These are phyloP conservation scores for Alternaria burnsii DNA, from an alignment of 2,329 filamentous ascomycete species.

Conservation along the genomic window DNA sequence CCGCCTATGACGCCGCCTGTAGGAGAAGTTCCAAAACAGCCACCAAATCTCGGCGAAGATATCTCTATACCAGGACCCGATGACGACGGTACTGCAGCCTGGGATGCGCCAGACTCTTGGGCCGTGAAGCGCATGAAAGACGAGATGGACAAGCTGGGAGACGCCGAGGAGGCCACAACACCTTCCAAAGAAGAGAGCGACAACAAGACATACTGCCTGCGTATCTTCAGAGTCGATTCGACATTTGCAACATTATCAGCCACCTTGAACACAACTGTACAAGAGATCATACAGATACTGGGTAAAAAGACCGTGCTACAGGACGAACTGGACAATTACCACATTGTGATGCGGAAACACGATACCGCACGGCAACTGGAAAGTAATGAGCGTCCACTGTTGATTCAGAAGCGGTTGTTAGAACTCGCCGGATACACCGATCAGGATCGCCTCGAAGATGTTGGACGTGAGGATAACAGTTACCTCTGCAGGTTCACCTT, in stretches of 20 bases:
- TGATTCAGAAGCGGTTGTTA: constrained; percentile 89
- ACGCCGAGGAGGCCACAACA: constrained; percentile 73
- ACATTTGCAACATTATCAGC: constrained; percentile 94
- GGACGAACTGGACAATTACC: constrained; percentile 90
- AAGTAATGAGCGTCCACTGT: constrained; percentile 79
- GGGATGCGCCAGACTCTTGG: constrained; percentile 98
- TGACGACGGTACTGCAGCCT: constrained; percentile 64
- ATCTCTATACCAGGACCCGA: constrained; percentile 40
- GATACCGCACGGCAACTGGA: constrained; percentile 84
- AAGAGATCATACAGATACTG: constrained; percentile 87
- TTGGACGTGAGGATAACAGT: constrained; percentile 96
- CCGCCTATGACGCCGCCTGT: constrained; percentile 74
- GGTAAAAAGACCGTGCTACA: constrained; percentile 94
- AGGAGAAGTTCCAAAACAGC: constrained; percentile 51
- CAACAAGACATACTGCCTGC: constrained; percentile 83
- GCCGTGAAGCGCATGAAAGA: constrained; percentile 79
- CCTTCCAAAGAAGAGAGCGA: constrained; percentile 78
- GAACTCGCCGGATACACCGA: constrained; percentile 92
- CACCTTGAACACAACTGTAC: constrained; percentile 81
- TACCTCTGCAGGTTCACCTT: constrained; percentile 97
- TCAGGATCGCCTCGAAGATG: constrained; percentile 86
- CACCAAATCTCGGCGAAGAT: constrained; percentile 62
- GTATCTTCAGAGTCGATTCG: constrained; percentile 91
- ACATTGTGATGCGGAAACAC: constrained; percentile 94
- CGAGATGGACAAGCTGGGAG: constrained; percentile 66